Base-by-base conservation (phyloP, 1,284 basidiomycete species). In the Tylopilus sp. region DNA sequence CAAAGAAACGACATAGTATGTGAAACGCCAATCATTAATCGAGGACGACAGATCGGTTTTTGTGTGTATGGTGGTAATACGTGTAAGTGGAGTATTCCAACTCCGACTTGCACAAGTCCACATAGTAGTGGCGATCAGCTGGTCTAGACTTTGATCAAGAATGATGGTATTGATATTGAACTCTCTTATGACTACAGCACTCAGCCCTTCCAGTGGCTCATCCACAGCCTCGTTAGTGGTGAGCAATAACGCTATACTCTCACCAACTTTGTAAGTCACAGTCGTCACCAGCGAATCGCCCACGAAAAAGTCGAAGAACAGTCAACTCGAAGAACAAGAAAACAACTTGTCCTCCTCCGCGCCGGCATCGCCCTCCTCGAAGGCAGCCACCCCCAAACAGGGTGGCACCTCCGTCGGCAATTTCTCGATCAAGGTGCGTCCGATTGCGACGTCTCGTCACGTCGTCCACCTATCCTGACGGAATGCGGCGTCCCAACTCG, bases 241-340 rank as follows among this genome's bases (percentile, higher is more conserved):
- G 91, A 92, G 63, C 90, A 92, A 69, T 92, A 93, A 72, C 87
- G 89, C 67, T 93, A 94, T 81, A 92, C 91, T 6, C 81, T 94
- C 70, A 88, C 89, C 44, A 93, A 94, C 77, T 94, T 94, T 72
- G 92, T 92, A 71, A 70, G 91, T 59, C 38, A 13, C 19, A 19
- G 24, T 36, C 13, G 19, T 51, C 24, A 52, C 24, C 39, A 16
- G 92, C 87, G 92, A 63, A 91, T 95, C 76, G 93, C 93, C 26
- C 93, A 95, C 81, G 89, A 94, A 77, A 93, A 92, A 77, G 93
- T 95, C 69, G 93, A 95, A 73, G 87, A 92, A 70, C 93, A 95
- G 73, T 6, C 92, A 95, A 70, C 85, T 95, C 49, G 90, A 94
- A 71, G 90, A 93, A 75, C 93, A 95, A 76, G 93, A 95, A 71